Conservation (phyloP, 1,284 basidiomycete genomes). For the Farysia itapuensis region DNA sequence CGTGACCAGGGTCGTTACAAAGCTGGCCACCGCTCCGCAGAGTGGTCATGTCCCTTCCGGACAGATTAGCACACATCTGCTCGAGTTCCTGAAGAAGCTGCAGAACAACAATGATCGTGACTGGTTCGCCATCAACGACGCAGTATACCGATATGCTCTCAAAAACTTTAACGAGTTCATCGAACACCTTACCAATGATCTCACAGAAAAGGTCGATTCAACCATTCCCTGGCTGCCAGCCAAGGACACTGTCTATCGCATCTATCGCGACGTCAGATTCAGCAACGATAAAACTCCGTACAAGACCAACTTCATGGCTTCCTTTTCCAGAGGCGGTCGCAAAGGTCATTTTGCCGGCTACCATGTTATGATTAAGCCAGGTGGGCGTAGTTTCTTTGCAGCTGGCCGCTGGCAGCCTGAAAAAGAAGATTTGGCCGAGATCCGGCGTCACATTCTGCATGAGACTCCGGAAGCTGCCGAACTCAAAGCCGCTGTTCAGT, state of each 20-base stretch:
- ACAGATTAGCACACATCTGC: conserved; percentile 78
- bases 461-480: conserved; percentile 68
- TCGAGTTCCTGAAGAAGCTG: conserved; percentile 74
- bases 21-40: conserved; percentile 20
- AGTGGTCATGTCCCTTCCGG: conserved; percentile 70
- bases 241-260: conserved; percentile 75
- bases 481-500: conserved; percentile 70
- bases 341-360: conserved; percentile 76
- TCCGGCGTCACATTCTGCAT: conserved; percentile 66
- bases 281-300: conserved; percentile 92
- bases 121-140: conserved; percentile 71
- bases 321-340: conserved; percentile 75
- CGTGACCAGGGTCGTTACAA: conserved; percentile 16
- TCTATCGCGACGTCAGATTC: conserved; percentile 74
- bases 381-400: conserved; percentile 68
- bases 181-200: conserved; percentile 68
- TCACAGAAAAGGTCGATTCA: conserved; percentile 71
- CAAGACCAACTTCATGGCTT: conserved; percentile 75
- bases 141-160: conserved; percentile 12
- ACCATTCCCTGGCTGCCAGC: conserved; percentile 81
- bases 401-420: conserved; percentile 82
- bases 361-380: conserved; percentile 27
- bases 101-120: conserved; percentile 77
- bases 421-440: conserved; percentile 73
- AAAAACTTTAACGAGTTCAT: conserved; percentile 82